These are phyloP conservation scores for Cladosporium sp. DNA, from an alignment of 2,329 filamentous ascomycete genomes.

Conservation along the genomic window DNA sequence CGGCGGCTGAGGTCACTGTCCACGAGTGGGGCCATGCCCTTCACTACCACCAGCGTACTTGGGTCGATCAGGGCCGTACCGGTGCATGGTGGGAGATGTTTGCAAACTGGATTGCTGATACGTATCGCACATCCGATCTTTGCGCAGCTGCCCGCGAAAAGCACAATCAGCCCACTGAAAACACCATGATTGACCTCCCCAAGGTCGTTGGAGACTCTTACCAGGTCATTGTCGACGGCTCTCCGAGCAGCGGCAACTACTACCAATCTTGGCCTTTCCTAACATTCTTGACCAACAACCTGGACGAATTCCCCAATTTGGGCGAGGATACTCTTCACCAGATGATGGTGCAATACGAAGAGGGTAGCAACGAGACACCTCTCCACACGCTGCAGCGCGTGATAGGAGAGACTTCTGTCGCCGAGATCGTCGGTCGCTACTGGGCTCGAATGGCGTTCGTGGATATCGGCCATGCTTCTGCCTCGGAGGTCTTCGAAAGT, in stretches of 20 bases:
- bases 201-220: conserved; percentile 47
- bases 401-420: conserved; percentile 29
- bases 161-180: conserved; percentile 33
- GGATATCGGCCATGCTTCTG: conserved; percentile 45
- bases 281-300: conserved; percentile 47
- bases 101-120: conserved; percentile 49
- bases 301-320: conserved; percentile 36
- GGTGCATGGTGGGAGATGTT: conserved; percentile 52
- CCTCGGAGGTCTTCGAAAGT: conserved; percentile 36
- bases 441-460: conserved; percentile 53
- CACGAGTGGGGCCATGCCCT: conserved; percentile 50
- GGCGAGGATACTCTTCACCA: conserved; percentile 20
- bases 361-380: conserved; percentile 47
- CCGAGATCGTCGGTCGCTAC: conserved; percentile 44
- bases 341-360: conserved; percentile 40
- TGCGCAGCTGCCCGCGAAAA: conserved; percentile 39
- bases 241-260: conserved; percentile 41
- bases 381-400: conserved; percentile 45
- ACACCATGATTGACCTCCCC: conserved; percentile 40
- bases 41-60: conserved; percentile 39
- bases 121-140: conserved; percentile 43
- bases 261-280: conserved; percentile 53
- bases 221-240: conserved; percentile 46
- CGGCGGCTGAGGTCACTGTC: conserved; percentile 39
- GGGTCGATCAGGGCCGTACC: conserved; percentile 41